These are phyloP conservation scores for Eudorina sp. DNA, from an alignment of 139 green algal genomes.

Conservation along the genomic window DNA sequence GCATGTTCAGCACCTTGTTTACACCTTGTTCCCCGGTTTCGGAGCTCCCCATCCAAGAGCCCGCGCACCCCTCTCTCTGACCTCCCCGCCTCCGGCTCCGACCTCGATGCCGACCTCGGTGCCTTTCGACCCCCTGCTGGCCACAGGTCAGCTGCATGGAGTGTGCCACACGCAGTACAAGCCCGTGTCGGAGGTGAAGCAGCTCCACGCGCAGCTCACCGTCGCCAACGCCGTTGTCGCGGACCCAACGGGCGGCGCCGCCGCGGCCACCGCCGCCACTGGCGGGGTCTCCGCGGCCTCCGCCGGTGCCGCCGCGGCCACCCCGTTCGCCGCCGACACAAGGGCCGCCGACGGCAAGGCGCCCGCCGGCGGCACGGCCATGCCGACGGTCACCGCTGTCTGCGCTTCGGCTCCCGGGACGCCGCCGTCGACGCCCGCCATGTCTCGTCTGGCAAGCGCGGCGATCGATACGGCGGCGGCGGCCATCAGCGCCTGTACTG, in stretches of 20 bases:
- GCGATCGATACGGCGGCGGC: background rate
- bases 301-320: background rate
- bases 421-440: background rate
- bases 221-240: no score
- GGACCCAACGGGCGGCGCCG: no score
- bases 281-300: background rate
- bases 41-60: no score
- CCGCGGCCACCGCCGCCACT: background rate
- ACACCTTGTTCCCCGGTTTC: no score
- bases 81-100: no score
- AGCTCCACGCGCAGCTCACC: conserved; percentile 15
- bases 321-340: background rate
- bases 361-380: no score
- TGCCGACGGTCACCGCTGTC: background rate
- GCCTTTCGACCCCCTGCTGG: background rate
- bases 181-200: conserved; percentile 35
- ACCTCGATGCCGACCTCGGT: no score
- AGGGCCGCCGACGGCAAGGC: no score
- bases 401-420: background rate
- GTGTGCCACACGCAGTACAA: conserved; percentile 50
- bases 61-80: no score
- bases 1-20: no score
- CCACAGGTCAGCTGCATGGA: conserved; percentile 42
- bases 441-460: background rate
- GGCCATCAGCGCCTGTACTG: background rate